Conservation (phyloP, 1,284 basidiomycete species). For the Ustilago nuda region DNA sequence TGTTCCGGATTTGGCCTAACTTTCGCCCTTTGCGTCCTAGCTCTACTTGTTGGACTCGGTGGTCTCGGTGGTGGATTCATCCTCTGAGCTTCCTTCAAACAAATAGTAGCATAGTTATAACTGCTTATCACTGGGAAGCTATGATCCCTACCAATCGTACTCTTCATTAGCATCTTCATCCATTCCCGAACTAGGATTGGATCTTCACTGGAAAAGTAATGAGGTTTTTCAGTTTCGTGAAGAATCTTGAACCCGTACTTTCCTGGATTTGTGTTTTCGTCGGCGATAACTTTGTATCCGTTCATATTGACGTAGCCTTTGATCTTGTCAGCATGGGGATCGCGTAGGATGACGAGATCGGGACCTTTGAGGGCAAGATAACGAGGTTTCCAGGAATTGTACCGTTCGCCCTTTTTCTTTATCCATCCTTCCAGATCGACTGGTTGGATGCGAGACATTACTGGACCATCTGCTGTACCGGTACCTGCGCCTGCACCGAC, state of each 20-base stretch:
- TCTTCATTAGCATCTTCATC: constrained; percentile 99
- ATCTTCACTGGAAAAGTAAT: constrained; percentile 92
- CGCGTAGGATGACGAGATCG: constrained; percentile 59
- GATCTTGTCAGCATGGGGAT: constrained; percentile 73
- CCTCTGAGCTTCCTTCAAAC: constrained; percentile 90
- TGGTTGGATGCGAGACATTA: constrained; percentile 64
- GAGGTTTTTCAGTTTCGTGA: constrained; percentile 86
- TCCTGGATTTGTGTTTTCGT: constrained; percentile 91
- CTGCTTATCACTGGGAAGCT: constrained; percentile 86
- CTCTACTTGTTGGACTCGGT: constrained; percentile 87
- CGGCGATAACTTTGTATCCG: constrained; percentile 92
- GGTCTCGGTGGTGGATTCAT: constrained; percentile 95
- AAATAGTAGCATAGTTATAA: constrained; percentile 96
- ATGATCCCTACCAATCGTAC: constrained; percentile 82
- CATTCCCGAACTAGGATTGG: constrained; percentile 86
- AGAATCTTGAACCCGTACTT: constrained; percentile 95
- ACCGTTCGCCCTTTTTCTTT: constrained; percentile 92
- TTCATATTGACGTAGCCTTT: constrained; percentile 93
- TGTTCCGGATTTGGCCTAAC: constrained; percentile 89
- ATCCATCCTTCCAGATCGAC: constrained; percentile 78
- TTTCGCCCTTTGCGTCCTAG: constrained; percentile 87
- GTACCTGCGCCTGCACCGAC: constrained; percentile 52
- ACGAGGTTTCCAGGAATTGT: constrained; percentile 91
- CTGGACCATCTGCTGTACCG: constrained; percentile 34
- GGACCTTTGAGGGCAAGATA: constrained; percentile 97